phyloP scores from a whole-genome alignment of 139 green algal genomes.

The Coelastrella sp. region DNA sequence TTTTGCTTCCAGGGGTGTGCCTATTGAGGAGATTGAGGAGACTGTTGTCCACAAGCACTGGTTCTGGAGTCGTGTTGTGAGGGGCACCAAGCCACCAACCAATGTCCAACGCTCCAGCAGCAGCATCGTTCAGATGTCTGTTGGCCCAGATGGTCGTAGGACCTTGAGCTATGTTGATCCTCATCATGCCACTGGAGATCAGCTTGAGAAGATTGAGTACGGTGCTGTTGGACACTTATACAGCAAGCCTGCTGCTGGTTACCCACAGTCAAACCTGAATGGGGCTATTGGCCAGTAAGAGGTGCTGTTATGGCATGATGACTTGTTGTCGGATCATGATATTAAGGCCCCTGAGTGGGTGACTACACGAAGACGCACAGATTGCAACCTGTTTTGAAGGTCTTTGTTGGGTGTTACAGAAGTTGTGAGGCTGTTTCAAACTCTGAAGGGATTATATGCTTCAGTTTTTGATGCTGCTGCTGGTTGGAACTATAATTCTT shows the following conservation, averaged over 20 bases:
- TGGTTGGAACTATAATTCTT: no score
- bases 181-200: not conserved
- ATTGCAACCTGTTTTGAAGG: no score
- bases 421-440: no score
- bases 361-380: no score
- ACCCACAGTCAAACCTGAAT: not conserved
- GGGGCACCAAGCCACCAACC: not conserved
- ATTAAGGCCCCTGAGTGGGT: no score
- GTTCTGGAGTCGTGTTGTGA: slow-evolving; percentile 31
- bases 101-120: not conserved
- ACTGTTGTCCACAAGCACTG: slow-evolving; percentile 34
- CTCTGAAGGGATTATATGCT: no score
- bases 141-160: not conserved
- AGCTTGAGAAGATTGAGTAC: not conserved
- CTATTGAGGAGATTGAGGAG: slow-evolving; percentile 48
- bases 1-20: not conserved
- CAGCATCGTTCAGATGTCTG: not conserved
- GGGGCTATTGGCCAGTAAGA: no score
- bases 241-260: not conserved
- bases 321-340: no score
- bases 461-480: no score
- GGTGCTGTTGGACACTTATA: not conserved
- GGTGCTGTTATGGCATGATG: no score
- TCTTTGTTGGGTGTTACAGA: no score
- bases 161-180: not conserved